Evolutionary conservation across 768 basidiomycete species (phyloP), one percentile per base, ranked within the genome.

Genomic region (Psilocybe cubensis): DNA sequence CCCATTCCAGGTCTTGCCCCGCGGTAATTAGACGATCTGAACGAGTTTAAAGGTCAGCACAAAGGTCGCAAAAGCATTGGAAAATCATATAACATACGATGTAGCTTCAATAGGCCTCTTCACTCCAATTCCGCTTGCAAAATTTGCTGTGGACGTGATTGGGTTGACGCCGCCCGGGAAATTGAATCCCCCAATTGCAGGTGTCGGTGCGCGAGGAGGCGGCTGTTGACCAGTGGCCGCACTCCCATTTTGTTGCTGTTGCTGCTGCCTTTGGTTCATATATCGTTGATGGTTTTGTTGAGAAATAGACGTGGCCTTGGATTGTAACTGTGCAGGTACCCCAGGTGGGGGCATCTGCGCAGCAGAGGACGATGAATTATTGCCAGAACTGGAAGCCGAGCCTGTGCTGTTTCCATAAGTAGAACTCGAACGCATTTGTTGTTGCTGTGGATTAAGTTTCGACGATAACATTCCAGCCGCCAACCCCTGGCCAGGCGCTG

Each of bases 121-220:
- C 14, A 72, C 56, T 11, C 75, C 73, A 29, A 64, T 59, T 33
- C 59, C 54, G 42, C n/a, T 10, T 63, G 49, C 21, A 18, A 10
- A 41, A 35, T 43, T 8, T 52, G 41, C 28, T 0, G 20, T 14
- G 12, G 23, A 68, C 76, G 7, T 61, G 83, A 83, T 70, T 12
- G 35, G 35, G 31, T 14, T 8, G 31, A 76, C 68, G 21, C 77
- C 80, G 47, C 77, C 68, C 0, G 80, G 79, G 54, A 79, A 79
- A 63, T 81, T 74, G 61, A 81, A 85, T 1, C 81, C 81, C 24
- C 83, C 83, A 56, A 76, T 70, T 2, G 81, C 74, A 21, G 75
- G 76, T 35, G 72, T 70, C 17, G 65, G 29, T 11, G 72, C 63
- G 31, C 68, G 68, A 29, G 48, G 57, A 68, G 54, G 66, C 66